A percentile compares a stretch with the other conserved stretches of the same genome.
Conservation (phyloP, 2,329 filamentous ascomycete genomes). For the Monosporascus ibericus region DNA sequence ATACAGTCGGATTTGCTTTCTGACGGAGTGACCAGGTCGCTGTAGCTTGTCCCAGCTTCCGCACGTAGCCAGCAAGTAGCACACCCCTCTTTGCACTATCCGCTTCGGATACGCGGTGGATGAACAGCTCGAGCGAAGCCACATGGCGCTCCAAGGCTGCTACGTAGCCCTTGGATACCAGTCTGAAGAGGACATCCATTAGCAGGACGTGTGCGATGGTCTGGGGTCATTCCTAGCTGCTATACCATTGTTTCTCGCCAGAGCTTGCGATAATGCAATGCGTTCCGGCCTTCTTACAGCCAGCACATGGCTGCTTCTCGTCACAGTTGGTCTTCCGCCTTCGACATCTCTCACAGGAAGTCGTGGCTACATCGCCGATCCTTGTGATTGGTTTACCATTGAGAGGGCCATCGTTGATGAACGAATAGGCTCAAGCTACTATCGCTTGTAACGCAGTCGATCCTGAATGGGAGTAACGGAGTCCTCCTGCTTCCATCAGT, state of each 20-base stretch:
- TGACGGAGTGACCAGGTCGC: conserved; percentile 9
- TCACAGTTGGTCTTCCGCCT: not conserved
- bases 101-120: conserved; percentile 36
- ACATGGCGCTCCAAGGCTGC: conserved; percentile 42
- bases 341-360: not conserved
- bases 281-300: not conserved
- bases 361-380: conserved; percentile 1
- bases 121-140: conserved; percentile 37
- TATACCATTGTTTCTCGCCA: not conserved
- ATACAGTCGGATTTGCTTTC: conserved; percentile 5
- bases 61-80: conserved; percentile 33
- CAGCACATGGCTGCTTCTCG: not conserved
- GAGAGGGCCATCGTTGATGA: not conserved
- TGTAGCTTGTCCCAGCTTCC: conserved; percentile 4
- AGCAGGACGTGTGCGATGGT: not conserved
- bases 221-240: not conserved
- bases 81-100: conserved; percentile 32
- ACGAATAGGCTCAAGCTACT: not conserved
- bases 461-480: not conserved
- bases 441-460: not conserved
- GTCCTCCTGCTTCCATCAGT: not conserved
- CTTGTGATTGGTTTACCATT: not conserved
- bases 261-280: not conserved
- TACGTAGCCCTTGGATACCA: conserved; percentile 39
- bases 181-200: conserved; percentile 22